Evolutionary conservation across 208 protist species (phyloP).

Genomic region (Leptomonas seymouri): DNA sequence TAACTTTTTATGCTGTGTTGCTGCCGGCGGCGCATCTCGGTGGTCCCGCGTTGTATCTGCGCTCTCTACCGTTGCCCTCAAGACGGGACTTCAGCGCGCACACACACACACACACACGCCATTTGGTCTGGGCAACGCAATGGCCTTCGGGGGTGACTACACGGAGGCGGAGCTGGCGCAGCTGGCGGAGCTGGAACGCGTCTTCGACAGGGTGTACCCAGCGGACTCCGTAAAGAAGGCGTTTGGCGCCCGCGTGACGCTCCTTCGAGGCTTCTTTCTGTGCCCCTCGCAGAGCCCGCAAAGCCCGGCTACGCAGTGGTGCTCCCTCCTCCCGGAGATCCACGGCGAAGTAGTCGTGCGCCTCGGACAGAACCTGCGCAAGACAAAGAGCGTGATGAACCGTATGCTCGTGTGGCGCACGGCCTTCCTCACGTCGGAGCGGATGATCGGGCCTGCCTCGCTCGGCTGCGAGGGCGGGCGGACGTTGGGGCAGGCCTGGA

Average conservation of each 20-base stretch:
- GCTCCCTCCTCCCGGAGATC: conserved; percentile 29
- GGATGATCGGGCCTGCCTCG: background rate
- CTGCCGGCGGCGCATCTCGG: too few species aligned
- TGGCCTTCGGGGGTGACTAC: conserved; percentile 26
- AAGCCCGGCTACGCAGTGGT: conserved; percentile 5
- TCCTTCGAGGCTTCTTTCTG: conserved; percentile 8
- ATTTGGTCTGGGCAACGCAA: background rate
- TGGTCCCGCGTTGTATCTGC: too few species aligned
- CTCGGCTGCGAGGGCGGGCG: conserved; percentile 8
- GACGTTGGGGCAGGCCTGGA: conserved; percentile 21
- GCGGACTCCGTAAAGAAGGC: background rate
- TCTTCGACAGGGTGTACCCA: conserved; percentile 23
- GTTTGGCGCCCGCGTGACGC: background rate
- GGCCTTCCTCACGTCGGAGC: background rate
- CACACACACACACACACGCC: too few species aligned
- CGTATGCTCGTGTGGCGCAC: conserved; percentile 30
- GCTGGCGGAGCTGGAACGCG: conserved; percentile 17
- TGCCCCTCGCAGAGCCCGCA: background rate
- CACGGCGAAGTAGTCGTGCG: conserved; percentile 41
- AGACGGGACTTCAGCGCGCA: too few species aligned
- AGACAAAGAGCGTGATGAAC: conserved; percentile 23
- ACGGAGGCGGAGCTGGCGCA: conserved; percentile 26
- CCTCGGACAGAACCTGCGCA: conserved; percentile 32
- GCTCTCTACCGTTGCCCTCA: too few species aligned
- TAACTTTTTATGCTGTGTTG: too few species aligned